Percentiles rank a stretch among this genome's conserved stretches.
Conservation (phyloP, 2,329 filamentous ascomycete species). For the Periconia macrospinosa region DNA sequence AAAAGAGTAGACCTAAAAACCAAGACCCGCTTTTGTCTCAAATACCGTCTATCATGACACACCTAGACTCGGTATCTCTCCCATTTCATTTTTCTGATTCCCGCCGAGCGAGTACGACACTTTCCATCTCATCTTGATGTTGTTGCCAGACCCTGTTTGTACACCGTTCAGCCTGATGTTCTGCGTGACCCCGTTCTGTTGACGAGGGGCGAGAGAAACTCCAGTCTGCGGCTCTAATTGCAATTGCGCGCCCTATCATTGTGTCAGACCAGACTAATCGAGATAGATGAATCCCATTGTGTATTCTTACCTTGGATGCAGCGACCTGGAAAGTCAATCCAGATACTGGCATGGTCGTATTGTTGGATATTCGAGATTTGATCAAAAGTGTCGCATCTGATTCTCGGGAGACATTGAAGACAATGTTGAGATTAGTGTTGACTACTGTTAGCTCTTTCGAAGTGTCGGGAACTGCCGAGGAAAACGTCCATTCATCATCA, state of each 20-base stretch:
- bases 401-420: constrained; percentile 69
- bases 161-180: constrained; percentile 77
- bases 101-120: constrained; percentile 74
- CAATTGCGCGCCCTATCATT: constrained; percentile 71
- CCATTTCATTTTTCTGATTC: constrained; percentile 73
- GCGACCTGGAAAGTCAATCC: constrained; percentile 90
- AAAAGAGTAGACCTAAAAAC: not conserved
- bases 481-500: constrained; percentile 94
- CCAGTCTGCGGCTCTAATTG: constrained; percentile 84
- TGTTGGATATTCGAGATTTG: constrained; percentile 82
- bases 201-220: constrained; percentile 69
- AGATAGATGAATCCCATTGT: constrained; percentile 1
- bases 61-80: constrained; percentile 78
- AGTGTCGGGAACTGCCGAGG: constrained; percentile 76
- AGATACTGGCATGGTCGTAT: constrained; percentile 67
- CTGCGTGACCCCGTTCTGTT: constrained; percentile 79
- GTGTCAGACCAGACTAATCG: constrained; percentile 9
- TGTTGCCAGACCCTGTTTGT: constrained; percentile 70
- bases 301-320: constrained; percentile 74
- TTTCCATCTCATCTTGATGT: constrained; percentile 89
- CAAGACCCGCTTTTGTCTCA: not conserved
- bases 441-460: constrained; percentile 69
- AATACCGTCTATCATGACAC: constrained; percentile 59
- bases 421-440: constrained; percentile 70
- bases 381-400: constrained; percentile 65